Conservation (phyloP, 1,284 basidiomycete species). For the Cryptococcus maquisensis region DNA sequence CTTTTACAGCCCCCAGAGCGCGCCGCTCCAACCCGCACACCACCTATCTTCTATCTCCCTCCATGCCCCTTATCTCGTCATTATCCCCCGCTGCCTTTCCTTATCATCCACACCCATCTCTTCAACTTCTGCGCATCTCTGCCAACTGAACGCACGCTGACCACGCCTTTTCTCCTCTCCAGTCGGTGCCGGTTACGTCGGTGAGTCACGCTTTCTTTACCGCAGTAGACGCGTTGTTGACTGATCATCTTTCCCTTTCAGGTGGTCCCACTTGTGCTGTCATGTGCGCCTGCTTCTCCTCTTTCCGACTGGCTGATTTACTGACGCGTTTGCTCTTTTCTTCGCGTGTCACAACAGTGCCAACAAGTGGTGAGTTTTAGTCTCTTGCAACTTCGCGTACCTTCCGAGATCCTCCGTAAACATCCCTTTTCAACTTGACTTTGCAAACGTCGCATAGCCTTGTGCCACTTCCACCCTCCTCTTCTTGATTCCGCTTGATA, state of each 20-base stretch:
- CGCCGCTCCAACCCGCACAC: no score
- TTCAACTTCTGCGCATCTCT: no score
- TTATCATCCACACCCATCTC: not conserved
- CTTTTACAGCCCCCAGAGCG: conserved; percentile 2
- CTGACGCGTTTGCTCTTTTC: conserved; percentile 6
- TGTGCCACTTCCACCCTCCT: not conserved
- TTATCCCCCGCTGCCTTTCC: not conserved
- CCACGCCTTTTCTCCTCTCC: conserved; percentile 5
- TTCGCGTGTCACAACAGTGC: conserved; percentile 19
- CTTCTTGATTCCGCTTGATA: not conserved
- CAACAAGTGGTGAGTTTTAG: conserved; percentile 34
- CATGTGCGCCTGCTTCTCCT: conserved; percentile 50
- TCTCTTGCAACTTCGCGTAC: not conserved
- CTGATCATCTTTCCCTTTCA: conserved; percentile 38
- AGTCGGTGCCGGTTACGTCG: conserved; percentile 97
- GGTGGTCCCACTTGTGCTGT: conserved; percentile 93
- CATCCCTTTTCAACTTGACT: not conserved
- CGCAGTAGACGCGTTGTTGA: conserved; percentile 7
- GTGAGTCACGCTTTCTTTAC: conserved; percentile 53
- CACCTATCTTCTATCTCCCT: not conserved
- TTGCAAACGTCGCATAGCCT: not conserved
- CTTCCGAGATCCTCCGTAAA: not conserved
- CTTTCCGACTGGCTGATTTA: not conserved
- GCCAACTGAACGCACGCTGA: conserved; percentile 9
- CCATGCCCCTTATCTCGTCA: conserved; percentile 10